A percentile compares a stretch with the other conserved stretches of the same genome.
phyloP scores from a whole-genome alignment of 1,284 basidiomycete species.

The Peniophora sp. region DNA sequence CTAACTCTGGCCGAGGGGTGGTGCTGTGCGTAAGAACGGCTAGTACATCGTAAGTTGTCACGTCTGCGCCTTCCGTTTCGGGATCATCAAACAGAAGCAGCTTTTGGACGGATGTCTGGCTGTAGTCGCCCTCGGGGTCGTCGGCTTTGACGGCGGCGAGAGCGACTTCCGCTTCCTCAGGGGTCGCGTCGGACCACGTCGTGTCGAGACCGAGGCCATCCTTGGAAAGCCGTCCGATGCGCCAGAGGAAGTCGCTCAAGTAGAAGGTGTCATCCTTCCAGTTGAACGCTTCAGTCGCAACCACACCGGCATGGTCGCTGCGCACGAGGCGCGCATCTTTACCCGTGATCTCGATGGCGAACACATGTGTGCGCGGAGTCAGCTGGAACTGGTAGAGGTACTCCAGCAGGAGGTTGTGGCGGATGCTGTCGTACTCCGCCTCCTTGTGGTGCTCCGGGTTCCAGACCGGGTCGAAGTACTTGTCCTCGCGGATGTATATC shows the following conservation, averaged over 20 bases:
- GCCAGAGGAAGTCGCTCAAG: background rate
- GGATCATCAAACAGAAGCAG: background rate
- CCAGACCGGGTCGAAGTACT: too few relatives aligned
- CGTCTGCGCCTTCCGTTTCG: background rate
- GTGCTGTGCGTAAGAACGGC: background rate
- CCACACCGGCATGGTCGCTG: background rate
- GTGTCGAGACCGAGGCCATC: background rate
- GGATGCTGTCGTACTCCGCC: too few relatives aligned
- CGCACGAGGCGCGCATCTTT: background rate
- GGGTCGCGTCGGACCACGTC: background rate
- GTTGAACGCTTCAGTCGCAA: background rate
- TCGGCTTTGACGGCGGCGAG: background rate
- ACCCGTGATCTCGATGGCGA: background rate
- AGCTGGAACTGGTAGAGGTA: too few relatives aligned
- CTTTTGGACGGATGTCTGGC: background rate
- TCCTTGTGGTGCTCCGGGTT: too few relatives aligned
- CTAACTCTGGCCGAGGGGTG: background rate
- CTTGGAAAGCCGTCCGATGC: background rate
- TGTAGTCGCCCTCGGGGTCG: too few relatives aligned
- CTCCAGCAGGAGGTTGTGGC: too few relatives aligned
- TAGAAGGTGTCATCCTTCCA: background rate
- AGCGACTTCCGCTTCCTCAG: background rate
- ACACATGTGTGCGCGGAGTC: background rate
- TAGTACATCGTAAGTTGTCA: background rate
- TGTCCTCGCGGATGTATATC: too few relatives aligned